Evolutionary conservation across 2,329 filamentous ascomycete genomes (phyloP).

Genomic region (Cordyceps fumosorosea): DNA sequence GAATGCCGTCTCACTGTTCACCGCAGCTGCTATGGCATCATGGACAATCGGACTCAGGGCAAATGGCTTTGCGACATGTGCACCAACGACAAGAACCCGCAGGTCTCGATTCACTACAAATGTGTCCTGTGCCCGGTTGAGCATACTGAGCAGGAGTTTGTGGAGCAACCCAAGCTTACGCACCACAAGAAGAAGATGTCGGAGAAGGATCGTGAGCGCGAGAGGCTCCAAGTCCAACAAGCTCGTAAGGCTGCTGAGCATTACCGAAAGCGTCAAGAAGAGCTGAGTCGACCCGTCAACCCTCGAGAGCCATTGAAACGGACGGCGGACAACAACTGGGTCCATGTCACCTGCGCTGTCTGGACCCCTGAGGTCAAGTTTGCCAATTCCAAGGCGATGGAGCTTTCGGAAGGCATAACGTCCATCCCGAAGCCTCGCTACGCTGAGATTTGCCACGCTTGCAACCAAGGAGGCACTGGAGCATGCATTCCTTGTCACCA

Average conservation of each 20-base stretch:
- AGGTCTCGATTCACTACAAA: conserved; percentile 89
- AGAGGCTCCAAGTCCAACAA: conserved; percentile 77
- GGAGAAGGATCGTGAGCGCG: conserved; percentile 85
- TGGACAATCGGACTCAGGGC: conserved; percentile 58
- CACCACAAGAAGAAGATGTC: conserved; percentile 75
- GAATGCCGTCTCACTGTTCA: conserved; percentile 92
- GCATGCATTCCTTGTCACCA: conserved; percentile 79
- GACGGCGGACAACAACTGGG: conserved; percentile 96
- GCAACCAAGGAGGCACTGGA: conserved; percentile 60
- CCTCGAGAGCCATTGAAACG: conserved; percentile 89
- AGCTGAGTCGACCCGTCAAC: conserved; percentile 72
- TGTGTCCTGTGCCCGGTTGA: conserved; percentile 88
- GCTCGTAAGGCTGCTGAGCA: conserved; percentile 72
- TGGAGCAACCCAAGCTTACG: conserved; percentile 56
- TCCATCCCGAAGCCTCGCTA: conserved; percentile 69
- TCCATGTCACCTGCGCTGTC: conserved; percentile 87
- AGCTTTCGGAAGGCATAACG: conserved; percentile 84
- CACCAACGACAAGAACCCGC: conserved; percentile 83
- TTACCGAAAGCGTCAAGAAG: conserved; percentile 76
- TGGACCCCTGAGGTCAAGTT: conserved; percentile 94
- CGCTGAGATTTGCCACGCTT: conserved; percentile 75
- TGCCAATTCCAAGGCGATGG: conserved; percentile 72
- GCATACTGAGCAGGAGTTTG: conserved; percentile 72
- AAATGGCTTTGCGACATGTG: conserved; percentile 98
- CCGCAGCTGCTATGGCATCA: conserved; percentile 83